These are phyloP conservation scores for Holtermannia corniformis DNA, from an alignment of 768 basidiomycete species.

Conservation along the genomic window DNA sequence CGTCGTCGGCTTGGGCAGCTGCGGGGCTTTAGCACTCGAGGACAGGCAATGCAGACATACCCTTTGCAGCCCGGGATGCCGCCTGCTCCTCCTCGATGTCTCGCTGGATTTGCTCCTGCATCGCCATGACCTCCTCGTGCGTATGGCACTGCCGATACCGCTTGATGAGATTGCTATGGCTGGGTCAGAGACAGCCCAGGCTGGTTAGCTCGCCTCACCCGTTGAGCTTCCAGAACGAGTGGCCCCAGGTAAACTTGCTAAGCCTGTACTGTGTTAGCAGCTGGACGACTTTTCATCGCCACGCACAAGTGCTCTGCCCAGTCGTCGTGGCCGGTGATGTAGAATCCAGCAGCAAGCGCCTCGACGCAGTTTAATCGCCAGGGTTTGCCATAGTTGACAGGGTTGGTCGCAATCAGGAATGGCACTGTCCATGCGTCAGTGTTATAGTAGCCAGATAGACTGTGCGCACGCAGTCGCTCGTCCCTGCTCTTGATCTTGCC, in stretches of 20 bases:
- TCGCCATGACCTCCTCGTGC: constrained; percentile 35
- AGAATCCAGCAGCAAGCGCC: constrained; percentile 80
- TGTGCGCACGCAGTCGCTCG: constrained; percentile 69
- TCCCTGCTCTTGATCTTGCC: constrained; percentile 84
- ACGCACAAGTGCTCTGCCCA: constrained; percentile 61
- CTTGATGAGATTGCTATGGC: constrained; percentile 57
- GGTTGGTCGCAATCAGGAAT: constrained; percentile 88
- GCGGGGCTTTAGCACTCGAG: not conserved
- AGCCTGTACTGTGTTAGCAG: constrained; percentile 41
- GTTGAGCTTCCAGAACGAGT: constrained; percentile 78
- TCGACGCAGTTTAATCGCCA: constrained; percentile 94
- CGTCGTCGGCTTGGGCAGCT: constrained; percentile 26
- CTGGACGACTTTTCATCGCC: not conserved
- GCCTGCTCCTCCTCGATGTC: constrained; percentile 39
- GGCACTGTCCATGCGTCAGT: constrained; percentile 55
- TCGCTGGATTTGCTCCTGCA: constrained; percentile 38
- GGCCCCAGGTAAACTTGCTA: constrained; percentile 81
- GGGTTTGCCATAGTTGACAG: constrained; percentile 95
- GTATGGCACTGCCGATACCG: constrained; percentile 63
- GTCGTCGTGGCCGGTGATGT: constrained; percentile 73
- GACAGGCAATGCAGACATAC: constrained; percentile 10
- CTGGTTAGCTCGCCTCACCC: constrained; percentile 46
- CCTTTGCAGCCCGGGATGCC: constrained; percentile 19
- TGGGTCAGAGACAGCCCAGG: no score
- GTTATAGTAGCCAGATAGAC: not conserved